A percentile compares a stretch with the other conserved stretches of the same genome.
These are phyloP conservation scores for Lunularia cruciata DNA, from an alignment of 225 moss, liverwort and hornwort genomes.

Conservation along the genomic window DNA sequence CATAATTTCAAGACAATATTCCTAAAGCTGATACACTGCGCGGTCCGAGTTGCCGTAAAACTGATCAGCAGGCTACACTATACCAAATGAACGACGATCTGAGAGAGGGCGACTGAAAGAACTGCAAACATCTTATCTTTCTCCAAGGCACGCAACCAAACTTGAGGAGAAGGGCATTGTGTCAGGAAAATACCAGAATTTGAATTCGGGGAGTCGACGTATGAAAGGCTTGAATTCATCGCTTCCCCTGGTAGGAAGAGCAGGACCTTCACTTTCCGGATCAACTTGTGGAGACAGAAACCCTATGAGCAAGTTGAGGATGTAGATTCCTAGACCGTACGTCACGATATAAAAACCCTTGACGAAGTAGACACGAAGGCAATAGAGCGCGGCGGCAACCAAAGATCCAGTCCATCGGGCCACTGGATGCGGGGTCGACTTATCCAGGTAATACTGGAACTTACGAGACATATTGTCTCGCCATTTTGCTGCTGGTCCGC, in stretches of 20 bases:
- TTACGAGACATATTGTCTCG: slow-evolving; percentile 76
- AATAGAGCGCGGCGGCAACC: slow-evolving; percentile 78
- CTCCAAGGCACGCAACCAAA: background rate
- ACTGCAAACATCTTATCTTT: background rate
- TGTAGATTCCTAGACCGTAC: slow-evolving; percentile 94
- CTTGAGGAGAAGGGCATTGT: no score
- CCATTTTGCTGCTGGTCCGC: slow-evolving; percentile 77
- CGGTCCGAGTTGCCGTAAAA: no score
- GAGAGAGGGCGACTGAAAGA: background rate
- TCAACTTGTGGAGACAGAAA: slow-evolving; percentile 98
- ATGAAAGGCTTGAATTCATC: slow-evolving; percentile 99
- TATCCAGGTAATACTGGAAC: slow-evolving; percentile 97
- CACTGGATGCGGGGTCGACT: slow-evolving; percentile 95
- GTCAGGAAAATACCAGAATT: slow-evolving; percentile 70
- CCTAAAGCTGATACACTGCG: no score
- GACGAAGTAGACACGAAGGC: slow-evolving; percentile 92
- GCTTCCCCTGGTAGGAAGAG: slow-evolving; percentile 93
- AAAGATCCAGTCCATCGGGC: slow-evolving; percentile 90
- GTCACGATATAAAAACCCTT: slow-evolving; percentile 99
- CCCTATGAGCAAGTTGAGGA: slow-evolving; percentile 95
- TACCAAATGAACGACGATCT: slow-evolving; percentile 3
- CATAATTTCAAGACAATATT: no score
- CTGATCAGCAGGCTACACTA: background rate
- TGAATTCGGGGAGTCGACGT: slow-evolving; percentile 99
- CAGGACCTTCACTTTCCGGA: slow-evolving; percentile 96